Evolutionary conservation across 768 basidiomycete genomes (phyloP), one percentile per base, ranked within the genome.

Genomic region (Lentinus brumalis): DNA sequence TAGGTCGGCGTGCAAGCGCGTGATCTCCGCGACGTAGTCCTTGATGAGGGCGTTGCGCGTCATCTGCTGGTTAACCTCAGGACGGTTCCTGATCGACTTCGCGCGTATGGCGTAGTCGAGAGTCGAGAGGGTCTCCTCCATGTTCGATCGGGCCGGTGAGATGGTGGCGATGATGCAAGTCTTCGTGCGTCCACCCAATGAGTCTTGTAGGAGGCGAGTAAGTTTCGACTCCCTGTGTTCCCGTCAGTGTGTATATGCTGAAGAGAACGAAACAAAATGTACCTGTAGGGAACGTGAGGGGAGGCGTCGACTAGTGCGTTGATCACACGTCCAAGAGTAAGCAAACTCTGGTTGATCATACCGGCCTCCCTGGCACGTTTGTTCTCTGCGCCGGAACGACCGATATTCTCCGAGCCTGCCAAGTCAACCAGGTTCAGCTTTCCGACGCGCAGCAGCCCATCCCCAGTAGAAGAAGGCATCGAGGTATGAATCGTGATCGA

Each of bases 131-230:
- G 97, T 98, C 75, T 98, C 97, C 74, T 99, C 97, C 77, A 96
- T 84, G 71, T 96, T 98, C 29, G 87, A 92, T 26, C 92, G 86
- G 5, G 94, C 92, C 1, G 97, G 96, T 9, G 94, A 96, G 68
- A 98, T 86, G 6, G 97, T 98, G 0, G 96, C 97, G 63, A 99
- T 92, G 70, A 99, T 94, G 68, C 94, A 96, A 0, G 97, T 99
- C 77, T 98, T 98, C 6, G 97, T 99, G 35, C 88, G 84, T 0
- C 97, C 97, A 6, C 97, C 97, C 5, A 99, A 82, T n/a, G 97
- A 99, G 75, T 99, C 97, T 88, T 98, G 96, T 4, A 99, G 83
- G 10, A 99, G 82, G 39, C 97, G 92, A 14, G 97, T 99, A 55
- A 99, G 88, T 71, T 98, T 98, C 3, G 96, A 98, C 75, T 99